Base-by-base conservation (phyloP, 768 basidiomycete genomes). In the Porpolomopsis calyptriformis region DNA sequence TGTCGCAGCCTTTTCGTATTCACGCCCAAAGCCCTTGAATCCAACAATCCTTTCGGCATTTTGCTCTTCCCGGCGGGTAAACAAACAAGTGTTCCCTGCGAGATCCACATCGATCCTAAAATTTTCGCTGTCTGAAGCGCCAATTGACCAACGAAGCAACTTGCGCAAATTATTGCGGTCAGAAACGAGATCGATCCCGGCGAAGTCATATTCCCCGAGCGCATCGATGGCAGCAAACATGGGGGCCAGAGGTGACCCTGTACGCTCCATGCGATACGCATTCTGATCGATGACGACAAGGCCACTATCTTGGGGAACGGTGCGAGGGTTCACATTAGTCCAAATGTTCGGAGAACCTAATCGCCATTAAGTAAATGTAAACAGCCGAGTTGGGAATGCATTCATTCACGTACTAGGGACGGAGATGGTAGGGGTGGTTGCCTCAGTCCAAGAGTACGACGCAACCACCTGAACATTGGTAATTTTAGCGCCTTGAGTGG, bases 81-180 rank as follows among this genome's bases (percentile, higher is more conserved):
- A 63, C 19, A 88, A 53, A 14, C 82, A 62, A 0, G 85, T 85
- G 19, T 62, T 49, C 0, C 82, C 82, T 0, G 68, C 71, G 12
- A 84, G 63, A 55, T 87, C 76, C 2, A 78, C 49, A 46, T 88
- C 82, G 50, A 88, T 82, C n/a, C 85, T 66, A 55, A 87, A 89
- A 31, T 58, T 62, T 11, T 62, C 55, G 10, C 61, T 55, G n/a
- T n/a, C n/a, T 14, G 56, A 49, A 8, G 60, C 63, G 20, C 60
- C 64, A 11, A 54, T 56, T n/a, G 72, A 65, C 78, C 77, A 82
- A 20, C 77, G 68, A 18, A 78, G 54, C 37, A 86, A 62, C 57
- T 82, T 84, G 20, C 82, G 71, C 14, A 85, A 62, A 22, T 66
- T 68, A 52, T 84, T 86, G 23, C 85, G 70, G 53, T 84, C 82